A percentile compares a stretch with the other conserved stretches of the same genome.
Conservation (phyloP, 768 basidiomycete species). For the Mycena sanguinolenta region DNA sequence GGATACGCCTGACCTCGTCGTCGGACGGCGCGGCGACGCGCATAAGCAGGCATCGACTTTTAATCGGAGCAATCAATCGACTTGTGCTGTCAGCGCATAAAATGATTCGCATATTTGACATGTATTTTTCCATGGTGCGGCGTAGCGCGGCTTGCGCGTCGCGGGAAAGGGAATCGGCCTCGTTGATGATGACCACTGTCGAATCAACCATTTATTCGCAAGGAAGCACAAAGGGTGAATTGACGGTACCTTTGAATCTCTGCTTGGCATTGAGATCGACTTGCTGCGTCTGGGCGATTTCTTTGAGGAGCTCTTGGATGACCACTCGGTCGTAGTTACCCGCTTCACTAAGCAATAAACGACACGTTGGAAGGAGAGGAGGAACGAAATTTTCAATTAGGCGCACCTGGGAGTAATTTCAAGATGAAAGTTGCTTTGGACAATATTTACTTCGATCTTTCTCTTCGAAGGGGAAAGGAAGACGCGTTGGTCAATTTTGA, state of each 20-base stretch:
- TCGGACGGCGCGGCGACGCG: slow-evolving; percentile 89
- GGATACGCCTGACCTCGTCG: slow-evolving; percentile 71
- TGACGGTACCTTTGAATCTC: slow-evolving; percentile 87
- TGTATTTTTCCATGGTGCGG: slow-evolving; percentile 99
- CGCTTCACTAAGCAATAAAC: slow-evolving; percentile 78
- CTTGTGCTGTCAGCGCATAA: slow-evolving; percentile 96
- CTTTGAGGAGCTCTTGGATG: slow-evolving; percentile 96
- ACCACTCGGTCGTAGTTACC: slow-evolving; percentile 96
- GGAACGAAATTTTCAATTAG: slow-evolving; percentile 30
- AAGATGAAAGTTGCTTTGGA: slow-evolving; percentile 97
- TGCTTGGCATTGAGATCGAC: slow-evolving; percentile 96
- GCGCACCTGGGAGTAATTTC: slow-evolving; percentile 95
- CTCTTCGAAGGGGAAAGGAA: slow-evolving; percentile 95
- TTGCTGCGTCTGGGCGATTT: slow-evolving; percentile 99
- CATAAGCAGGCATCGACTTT: slow-evolving; percentile 93
- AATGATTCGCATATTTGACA: slow-evolving; percentile 97
- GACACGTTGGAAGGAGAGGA: not conserved
- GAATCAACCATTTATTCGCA: slow-evolving; percentile 4
- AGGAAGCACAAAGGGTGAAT: not conserved
- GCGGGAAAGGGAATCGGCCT: slow-evolving; percentile 93
- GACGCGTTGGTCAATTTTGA: slow-evolving; percentile 97
- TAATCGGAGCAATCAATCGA: slow-evolving; percentile 96
- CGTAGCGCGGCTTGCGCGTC: slow-evolving; percentile 98
- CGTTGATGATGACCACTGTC: slow-evolving; percentile 97
- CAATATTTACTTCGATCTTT: slow-evolving; percentile 96